phyloP scores from a whole-genome alignment of 2,329 filamentous ascomycete species.

The Coniella lustricola region DNA sequence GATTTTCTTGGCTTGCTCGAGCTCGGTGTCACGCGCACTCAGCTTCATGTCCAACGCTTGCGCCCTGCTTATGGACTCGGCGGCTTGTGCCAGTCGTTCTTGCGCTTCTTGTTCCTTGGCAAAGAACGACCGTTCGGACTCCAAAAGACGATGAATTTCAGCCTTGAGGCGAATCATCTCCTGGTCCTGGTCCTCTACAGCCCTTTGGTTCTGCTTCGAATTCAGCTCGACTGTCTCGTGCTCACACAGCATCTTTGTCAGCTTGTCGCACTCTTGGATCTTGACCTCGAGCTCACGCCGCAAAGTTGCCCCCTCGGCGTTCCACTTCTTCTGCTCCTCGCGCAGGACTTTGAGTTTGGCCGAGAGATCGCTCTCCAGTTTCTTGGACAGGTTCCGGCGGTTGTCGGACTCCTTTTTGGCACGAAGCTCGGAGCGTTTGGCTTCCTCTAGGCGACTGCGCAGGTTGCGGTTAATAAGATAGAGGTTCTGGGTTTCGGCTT shows the following conservation, averaged over 20 bases:
- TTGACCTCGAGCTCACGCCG: slow-evolving; percentile 51
- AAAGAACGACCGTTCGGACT: slow-evolving; percentile 55
- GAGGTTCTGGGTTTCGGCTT: slow-evolving; percentile 76
- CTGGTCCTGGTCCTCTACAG: slow-evolving; percentile 52
- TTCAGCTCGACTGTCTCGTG: slow-evolving; percentile 62
- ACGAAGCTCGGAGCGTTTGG: slow-evolving; percentile 62
- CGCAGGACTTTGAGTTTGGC: slow-evolving; percentile 58
- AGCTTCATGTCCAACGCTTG: slow-evolving; percentile 54
- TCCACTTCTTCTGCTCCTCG: slow-evolving; percentile 63
- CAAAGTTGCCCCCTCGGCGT: slow-evolving; percentile 48
- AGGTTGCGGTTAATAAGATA: slow-evolving; percentile 69
- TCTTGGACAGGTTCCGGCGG: slow-evolving; percentile 65
- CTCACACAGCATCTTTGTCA: slow-evolving; percentile 59
- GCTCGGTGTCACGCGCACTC: slow-evolving; percentile 39
- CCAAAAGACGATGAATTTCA: slow-evolving; percentile 54
- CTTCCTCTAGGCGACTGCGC: slow-evolving; percentile 65
- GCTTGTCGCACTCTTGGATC: slow-evolving; percentile 53
- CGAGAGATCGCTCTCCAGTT: slow-evolving; percentile 67
- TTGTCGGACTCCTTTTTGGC: slow-evolving; percentile 66
- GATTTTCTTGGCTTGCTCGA: slow-evolving; percentile 34
- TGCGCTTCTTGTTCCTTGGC: slow-evolving; percentile 56
- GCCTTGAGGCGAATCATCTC: slow-evolving; percentile 53
- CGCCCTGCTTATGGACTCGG: slow-evolving; percentile 51
- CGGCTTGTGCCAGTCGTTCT: slow-evolving; percentile 48
- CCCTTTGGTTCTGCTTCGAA: slow-evolving; percentile 56